A percentile compares a stretch with the other conserved stretches of the same genome.
These are phyloP conservation scores for Picea engelmannii DNA, from an alignment of 83 land plant genomes.

Conservation along the genomic window DNA sequence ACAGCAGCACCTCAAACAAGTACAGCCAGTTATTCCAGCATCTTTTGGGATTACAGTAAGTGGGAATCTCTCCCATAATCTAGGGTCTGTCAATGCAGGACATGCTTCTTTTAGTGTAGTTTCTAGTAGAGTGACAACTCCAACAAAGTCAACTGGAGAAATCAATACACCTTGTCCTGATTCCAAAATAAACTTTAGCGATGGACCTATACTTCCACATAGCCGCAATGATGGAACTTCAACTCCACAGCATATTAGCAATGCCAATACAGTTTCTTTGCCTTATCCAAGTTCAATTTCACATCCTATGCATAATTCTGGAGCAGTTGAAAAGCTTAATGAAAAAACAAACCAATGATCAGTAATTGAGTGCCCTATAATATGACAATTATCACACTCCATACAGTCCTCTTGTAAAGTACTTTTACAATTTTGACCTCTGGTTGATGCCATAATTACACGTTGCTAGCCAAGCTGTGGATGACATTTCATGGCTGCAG, in stretches of 20 bases:
- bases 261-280: neutral
- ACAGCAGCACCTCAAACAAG: too few species aligned
- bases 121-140: neutral
- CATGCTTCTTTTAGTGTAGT: neutral
- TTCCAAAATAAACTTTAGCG: neutral
- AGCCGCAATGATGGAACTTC: neutral
- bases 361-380: neutral
- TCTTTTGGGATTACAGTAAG: neutral
- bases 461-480: neutral
- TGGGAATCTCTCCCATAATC: neutral
- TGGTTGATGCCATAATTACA: too few species aligned
- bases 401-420: neutral
- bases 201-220: neutral
- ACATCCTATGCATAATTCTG: neutral
- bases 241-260: constrained; percentile 7
- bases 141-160: neutral
- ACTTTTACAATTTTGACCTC: neutral
- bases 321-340: constrained; percentile 6
- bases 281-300: neutral
- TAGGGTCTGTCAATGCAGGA: neutral
- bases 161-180: neutral
- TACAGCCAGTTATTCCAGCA: neutral
- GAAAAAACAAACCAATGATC: constrained; percentile 3
- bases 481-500: neutral
- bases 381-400: neutral